Evolutionary conservation across 371 early-diverging fungal species (phyloP), one percentile per base, ranked within the genome.

Genomic region (Mucor saturninus): DNA sequence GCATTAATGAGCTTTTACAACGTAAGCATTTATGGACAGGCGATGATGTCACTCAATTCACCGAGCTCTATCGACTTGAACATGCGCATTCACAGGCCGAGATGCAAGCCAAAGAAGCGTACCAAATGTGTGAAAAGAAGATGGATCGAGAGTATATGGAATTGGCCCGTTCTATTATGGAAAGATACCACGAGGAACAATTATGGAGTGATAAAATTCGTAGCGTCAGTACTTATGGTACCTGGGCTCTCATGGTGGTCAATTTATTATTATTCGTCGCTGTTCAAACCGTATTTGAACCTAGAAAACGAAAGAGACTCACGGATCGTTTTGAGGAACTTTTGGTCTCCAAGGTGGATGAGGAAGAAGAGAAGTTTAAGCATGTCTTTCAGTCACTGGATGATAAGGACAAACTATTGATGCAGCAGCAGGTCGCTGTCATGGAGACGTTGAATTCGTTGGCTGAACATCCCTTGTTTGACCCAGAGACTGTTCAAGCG

Each of bases 201-300:
- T 81, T 96, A n/a, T 98, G 95, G 92, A 92, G 93, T 61, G 98
- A 98, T 83, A 96, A 98, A 80, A 96, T 98, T 54, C 90, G 97
- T 8, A 85, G 88, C 21, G 91, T 92, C 4, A 89, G 89, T 63
- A 96, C 95, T 0, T 93, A 93, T 50, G 91, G 91, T 37, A 93
- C 93, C 0, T 90, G 91, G 89, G 89, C 92, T 2, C 81, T 94
- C 14, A 84, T 94, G 75, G 76, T 76, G 2, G 74, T 91, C 60
- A 93, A 94, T 65, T 68, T 92, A 32, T 28, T 90, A 29, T 75
- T 90, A n/a, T 86, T 93, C 71, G 72, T 93, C 37, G 69, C 85
- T 43, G 91, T 91, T 0, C 92, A 93, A 49, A 86, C 89, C 0
- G 72, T 91, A 35, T 90, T 94, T 64, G 95, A 94, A 61, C 94